Evolutionary conservation across 2,329 filamentous ascomycete species (phyloP).

Genomic region (Cercospora brassicicola): DNA sequence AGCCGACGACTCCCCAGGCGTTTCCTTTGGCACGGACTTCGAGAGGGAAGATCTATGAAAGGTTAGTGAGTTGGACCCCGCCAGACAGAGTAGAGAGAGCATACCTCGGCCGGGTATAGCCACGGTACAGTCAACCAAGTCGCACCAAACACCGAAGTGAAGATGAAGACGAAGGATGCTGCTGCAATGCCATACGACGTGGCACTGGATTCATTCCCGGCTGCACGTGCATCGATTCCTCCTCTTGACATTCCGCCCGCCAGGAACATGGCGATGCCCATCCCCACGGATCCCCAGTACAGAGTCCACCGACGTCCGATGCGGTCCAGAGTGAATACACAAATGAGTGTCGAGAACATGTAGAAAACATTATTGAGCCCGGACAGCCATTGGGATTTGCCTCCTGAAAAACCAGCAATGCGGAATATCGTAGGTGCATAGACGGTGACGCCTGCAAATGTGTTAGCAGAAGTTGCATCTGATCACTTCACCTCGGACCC

Average conservation of each 20-base stretch:
- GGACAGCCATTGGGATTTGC: slow-evolving; percentile 44
- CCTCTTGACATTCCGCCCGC: slow-evolving; percentile 38
- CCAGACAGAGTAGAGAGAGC: not conserved
- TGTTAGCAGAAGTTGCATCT: slow-evolving; percentile 15
- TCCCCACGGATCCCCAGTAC: slow-evolving; percentile 40
- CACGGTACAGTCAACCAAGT: slow-evolving; percentile 60
- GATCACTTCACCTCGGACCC: not conserved
- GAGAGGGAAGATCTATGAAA: slow-evolving; percentile 70
- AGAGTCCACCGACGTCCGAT: slow-evolving; percentile 39
- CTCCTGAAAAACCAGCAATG: slow-evolving; percentile 37
- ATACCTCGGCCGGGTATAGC: slow-evolving; percentile 41
- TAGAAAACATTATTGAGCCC: slow-evolving; percentile 45
- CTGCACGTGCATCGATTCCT: slow-evolving; percentile 31
- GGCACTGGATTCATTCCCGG: slow-evolving; percentile 27
- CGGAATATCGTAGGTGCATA: slow-evolving; percentile 41
- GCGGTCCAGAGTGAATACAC: slow-evolving; percentile 41
- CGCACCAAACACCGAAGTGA: slow-evolving; percentile 64
- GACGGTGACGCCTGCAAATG: slow-evolving; percentile 38
- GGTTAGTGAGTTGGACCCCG: slow-evolving; percentile 39
- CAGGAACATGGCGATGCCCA: slow-evolving; percentile 39
- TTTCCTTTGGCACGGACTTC: slow-evolving; percentile 72
- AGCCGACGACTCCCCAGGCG: slow-evolving; percentile 73
- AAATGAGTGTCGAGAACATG: slow-evolving; percentile 39
- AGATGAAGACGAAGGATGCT: slow-evolving; percentile 70
- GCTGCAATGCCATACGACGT: slow-evolving; percentile 51